phyloP scores from a whole-genome alignment of 1,284 basidiomycete genomes.

The Wallemia ichthyophaga region DNA sequence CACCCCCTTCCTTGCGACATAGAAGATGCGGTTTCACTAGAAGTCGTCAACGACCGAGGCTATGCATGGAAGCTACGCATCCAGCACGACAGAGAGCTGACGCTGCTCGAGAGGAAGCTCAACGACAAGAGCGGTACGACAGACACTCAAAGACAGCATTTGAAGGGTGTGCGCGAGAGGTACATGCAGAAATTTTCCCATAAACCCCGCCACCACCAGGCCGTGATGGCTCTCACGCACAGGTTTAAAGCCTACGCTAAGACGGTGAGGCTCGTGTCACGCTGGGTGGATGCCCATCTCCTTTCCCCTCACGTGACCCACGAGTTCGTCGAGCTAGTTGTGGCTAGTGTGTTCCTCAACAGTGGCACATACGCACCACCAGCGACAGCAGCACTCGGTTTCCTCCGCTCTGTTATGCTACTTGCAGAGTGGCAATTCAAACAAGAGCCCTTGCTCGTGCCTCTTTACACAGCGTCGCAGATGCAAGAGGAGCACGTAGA shows the following conservation, averaged over 20 bases:
- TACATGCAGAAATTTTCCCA: slow-evolving; percentile 44
- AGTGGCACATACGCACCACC: slow-evolving; percentile 17
- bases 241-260: slow-evolving; percentile 47
- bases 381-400: slow-evolving; percentile 28
- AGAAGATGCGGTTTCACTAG: slow-evolving; percentile 38
- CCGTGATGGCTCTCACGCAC: slow-evolving; percentile 48
- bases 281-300: slow-evolving; percentile 81
- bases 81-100: slow-evolving; percentile 60
- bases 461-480: slow-evolving; percentile 18
- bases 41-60: slow-evolving; percentile 48
- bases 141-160: slow-evolving; percentile 22
- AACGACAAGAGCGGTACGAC: slow-evolving; percentile 18
- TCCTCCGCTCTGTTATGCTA: slow-evolving; percentile 40
- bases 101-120: slow-evolving; percentile 38
- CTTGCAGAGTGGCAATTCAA: slow-evolving; percentile 58
- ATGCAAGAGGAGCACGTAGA: slow-evolving; percentile 9
- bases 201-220: slow-evolving; percentile 54
- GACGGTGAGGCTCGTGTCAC: slow-evolving; percentile 60
- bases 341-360: slow-evolving; percentile 27
- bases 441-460: slow-evolving; percentile 21
- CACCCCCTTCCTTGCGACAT: slow-evolving; percentile 17
- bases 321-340: slow-evolving; percentile 59
- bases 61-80: slow-evolving; percentile 64
- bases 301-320: slow-evolving; percentile 39
- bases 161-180: slow-evolving; percentile 30